Conservation (phyloP, 306 rosid genomes). For the Hylodesmum podocarpum region DNA sequence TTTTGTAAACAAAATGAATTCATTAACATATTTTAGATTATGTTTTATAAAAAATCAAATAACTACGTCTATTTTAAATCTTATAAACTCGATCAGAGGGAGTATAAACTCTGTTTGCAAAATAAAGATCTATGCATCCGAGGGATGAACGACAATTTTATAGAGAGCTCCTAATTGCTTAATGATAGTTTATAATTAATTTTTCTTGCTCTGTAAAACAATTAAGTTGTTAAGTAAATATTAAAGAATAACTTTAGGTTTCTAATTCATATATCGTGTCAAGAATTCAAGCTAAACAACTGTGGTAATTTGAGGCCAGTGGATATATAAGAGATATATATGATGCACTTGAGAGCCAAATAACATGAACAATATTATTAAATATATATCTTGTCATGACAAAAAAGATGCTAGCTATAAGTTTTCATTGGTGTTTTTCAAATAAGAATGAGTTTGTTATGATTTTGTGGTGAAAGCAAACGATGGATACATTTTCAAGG, state of each 20-base stretch:
- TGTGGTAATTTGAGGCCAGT: background rate
- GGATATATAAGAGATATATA: background rate
- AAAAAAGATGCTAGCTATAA: background rate
- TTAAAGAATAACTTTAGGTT: background rate
- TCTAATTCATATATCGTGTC: background rate
- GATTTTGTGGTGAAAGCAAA: slow-evolving; percentile 43
- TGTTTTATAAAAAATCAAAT: too few relatives aligned
- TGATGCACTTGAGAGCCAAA: slow-evolving; percentile 25
- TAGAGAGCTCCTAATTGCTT: background rate
- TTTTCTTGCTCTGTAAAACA: too few relatives aligned
- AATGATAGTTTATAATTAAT: too few relatives aligned
- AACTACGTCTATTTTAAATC: too few relatives aligned
- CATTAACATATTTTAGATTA: too few relatives aligned
- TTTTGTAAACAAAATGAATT: too few relatives aligned
- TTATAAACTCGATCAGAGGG: too few relatives aligned
- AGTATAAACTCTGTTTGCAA: too few relatives aligned
- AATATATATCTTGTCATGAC: background rate
- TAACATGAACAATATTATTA: slow-evolving; percentile 1
- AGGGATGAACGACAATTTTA: too few relatives aligned
- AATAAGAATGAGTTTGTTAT: slow-evolving; percentile 48
- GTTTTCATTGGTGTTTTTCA: slow-evolving; percentile 33
- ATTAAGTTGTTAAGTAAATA: background rate
- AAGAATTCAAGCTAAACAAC: background rate
- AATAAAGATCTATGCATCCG: too few relatives aligned
- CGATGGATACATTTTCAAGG: slow-evolving; percentile 36